Evolutionary conservation across 176 grass and related monocot species (phyloP), one percentile per base, ranked within the genome.

Genomic region (Eleusine indica): DNA sequence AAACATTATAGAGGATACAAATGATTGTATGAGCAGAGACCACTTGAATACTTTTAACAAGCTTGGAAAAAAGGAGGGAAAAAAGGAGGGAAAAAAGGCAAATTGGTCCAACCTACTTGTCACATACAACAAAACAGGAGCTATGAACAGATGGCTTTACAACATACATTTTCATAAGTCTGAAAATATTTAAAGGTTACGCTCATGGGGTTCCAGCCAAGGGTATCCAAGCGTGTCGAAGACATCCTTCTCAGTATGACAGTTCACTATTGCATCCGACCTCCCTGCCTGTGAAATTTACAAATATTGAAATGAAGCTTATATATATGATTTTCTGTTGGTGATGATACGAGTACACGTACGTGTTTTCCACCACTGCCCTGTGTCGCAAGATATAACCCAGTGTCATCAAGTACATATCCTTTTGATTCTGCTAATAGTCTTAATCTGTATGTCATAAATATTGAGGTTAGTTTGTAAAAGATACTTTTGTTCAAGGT

Each of bases 351-450:
- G 9, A 9, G 9, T 67, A 73, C 46, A 65, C 84, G 9, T 93
- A 95, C 96, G 28, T 71, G 89, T 43, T 95, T 98, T 85, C 85
- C 84, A 85, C 87, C 74, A 69, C 84, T 88, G 49, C 83, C 77
- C 19, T 74, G 77, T 62, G 82, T 83, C 41, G 93, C 91, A 53
- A 98, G 91, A 86, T 95, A 95, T 56, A 98, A 86, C 16, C 96
- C 96, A 14, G 93, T 95, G 75, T 94, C 93, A 52, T 98, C 93
- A 15, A 98, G 93, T 56, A 87, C 44, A 9, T 94, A 95, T 46
- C 96, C 96, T 83, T 98, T 95, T 1, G 96, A 93, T 16, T 98
- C 96, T 46, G 93, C 96, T 85, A 95, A 68, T 77, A 98, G 28
- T 79, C 96, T 91, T 65, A 98, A 85, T 80, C 96, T 98, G 83